Evolutionary conservation across 768 basidiomycete genomes (phyloP), one percentile per base, ranked within the genome.

Genomic region (Termitomyces sp.): DNA sequence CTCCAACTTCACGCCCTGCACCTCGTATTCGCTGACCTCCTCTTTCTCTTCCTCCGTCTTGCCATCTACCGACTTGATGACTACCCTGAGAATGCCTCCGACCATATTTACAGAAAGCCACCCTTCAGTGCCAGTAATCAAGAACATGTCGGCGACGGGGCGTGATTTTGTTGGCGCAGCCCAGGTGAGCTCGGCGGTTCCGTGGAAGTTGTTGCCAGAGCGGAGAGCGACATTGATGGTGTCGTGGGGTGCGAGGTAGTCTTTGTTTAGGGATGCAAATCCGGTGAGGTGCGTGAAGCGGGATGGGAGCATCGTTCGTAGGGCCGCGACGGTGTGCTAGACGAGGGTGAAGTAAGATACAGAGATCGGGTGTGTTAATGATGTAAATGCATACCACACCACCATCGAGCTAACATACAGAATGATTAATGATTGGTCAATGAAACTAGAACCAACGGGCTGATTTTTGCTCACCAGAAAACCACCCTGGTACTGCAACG

Each of bases 201-300:
- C 89, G 57, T 85, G 83, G 52, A 77, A 74, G 40, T 75, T 53
- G 40, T 78, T 72, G 22, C 80, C 83, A 33, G 82, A 80, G 58
- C 78, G 76, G 57, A 81, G 72, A 59, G 84, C 67, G 22, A 82
- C 76, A 62, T 84, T 77, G 64, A 96, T 81, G 9, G 91, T 93
- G 74, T 95, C 93, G 64, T 87, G 83, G 0, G 93, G 93, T 2
- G 81, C 77, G 37, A 95, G 83, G 69, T 86, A 85, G 14, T 85
- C 79, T 62, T 86, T 82, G 71, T 87, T 87, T 36, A 92, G 78
- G 4, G 87, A 83, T 10, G 89, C 80, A 65, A 84, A 82, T 2
- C 82, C 85, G 24, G 87, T 81, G 22, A 95, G 72, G 49, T 80
- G 74, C 7, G 77, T 80, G 59, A 88, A 63, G 13, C 77, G 72